phyloP scores from a whole-genome alignment of 768 basidiomycete genomes.

The Amanita molliuscula region DNA sequence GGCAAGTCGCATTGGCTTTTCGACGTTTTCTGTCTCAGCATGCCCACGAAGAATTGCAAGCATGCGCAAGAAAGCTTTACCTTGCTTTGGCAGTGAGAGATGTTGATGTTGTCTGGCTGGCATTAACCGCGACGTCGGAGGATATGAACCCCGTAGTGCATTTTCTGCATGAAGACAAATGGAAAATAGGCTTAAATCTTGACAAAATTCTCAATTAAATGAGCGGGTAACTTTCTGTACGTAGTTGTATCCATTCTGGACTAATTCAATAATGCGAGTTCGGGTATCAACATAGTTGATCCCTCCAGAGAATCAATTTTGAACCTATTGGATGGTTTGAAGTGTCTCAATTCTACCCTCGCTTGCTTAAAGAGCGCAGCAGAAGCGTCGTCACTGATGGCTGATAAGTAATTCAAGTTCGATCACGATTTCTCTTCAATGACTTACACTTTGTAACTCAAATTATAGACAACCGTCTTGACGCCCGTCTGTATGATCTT shows the following conservation, averaged over 20 bases:
- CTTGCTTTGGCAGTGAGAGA: slow-evolving; percentile 47
- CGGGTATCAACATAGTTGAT: slow-evolving; percentile 6
- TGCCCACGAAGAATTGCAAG: slow-evolving; percentile 68
- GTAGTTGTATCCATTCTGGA: neutral
- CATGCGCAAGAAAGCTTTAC: slow-evolving; percentile 56
- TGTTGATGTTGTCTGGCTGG: slow-evolving; percentile 80
- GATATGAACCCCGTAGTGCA: slow-evolving; percentile 27
- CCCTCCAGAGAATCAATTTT: slow-evolving; percentile 10
- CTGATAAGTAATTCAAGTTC: neutral
- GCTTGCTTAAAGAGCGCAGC: slow-evolving; percentile 71
- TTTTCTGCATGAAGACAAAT: slow-evolving; percentile 46
- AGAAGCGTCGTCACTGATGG: slow-evolving; percentile 70
- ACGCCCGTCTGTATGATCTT: slow-evolving; percentile 97
- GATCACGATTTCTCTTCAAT: neutral
- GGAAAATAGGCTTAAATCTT: slow-evolving; percentile 49
- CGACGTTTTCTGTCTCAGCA: slow-evolving; percentile 63
- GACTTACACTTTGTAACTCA: slow-evolving; percentile 89
- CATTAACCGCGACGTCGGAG: slow-evolving; percentile 44
- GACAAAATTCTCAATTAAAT: slow-evolving; percentile 20
- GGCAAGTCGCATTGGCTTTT: slow-evolving; percentile 74
- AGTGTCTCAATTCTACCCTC: slow-evolving; percentile 70
- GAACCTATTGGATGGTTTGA: slow-evolving; percentile 36
- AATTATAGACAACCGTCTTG: slow-evolving; percentile 85
- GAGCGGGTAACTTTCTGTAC: neutral
- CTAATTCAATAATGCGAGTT: slow-evolving; percentile 5